Conservation (phyloP, 2,329 filamentous ascomycete species). For the Lasiodiplodia gonubiensis region DNA sequence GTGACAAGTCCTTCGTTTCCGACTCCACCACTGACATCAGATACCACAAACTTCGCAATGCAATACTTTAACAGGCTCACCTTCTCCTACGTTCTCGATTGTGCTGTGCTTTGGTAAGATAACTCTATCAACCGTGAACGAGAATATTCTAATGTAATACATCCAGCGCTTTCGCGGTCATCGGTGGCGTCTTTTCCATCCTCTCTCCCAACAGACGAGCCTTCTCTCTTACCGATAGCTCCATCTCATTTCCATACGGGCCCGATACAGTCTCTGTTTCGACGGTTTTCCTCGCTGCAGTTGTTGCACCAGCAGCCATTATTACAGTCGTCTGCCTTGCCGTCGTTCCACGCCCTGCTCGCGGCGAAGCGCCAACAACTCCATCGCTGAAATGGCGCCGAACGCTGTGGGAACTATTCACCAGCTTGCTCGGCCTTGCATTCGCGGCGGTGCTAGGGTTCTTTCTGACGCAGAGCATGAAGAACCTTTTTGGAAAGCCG, state of each 20-base stretch:
- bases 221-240: constrained; percentile 21
- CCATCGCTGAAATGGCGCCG: constrained; percentile 82
- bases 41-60: too few species aligned
- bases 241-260: constrained; percentile 22
- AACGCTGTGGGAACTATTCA: constrained; percentile 56
- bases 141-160: not conserved
- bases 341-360: constrained; percentile 73
- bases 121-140: not conserved
- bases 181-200: constrained; percentile 15
- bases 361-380: constrained; percentile 64
- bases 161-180: not conserved
- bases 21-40: too few species aligned
- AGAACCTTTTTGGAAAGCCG: constrained; percentile 28
- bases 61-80: constrained; percentile 54
- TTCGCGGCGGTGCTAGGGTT: constrained; percentile 1
- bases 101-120: constrained; percentile 68
- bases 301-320: constrained; percentile 44
- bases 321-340: constrained; percentile 71
- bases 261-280: constrained; percentile 15
- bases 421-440: not conserved
- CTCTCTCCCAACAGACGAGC: constrained; percentile 4
- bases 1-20: too few species aligned
- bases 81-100: constrained; percentile 74
- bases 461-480: constrained; percentile 24
- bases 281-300: not conserved